Evolutionary conservation across 2,329 filamentous ascomycete genomes (phyloP).

Genomic region (Cytospora paraplurivora): DNA sequence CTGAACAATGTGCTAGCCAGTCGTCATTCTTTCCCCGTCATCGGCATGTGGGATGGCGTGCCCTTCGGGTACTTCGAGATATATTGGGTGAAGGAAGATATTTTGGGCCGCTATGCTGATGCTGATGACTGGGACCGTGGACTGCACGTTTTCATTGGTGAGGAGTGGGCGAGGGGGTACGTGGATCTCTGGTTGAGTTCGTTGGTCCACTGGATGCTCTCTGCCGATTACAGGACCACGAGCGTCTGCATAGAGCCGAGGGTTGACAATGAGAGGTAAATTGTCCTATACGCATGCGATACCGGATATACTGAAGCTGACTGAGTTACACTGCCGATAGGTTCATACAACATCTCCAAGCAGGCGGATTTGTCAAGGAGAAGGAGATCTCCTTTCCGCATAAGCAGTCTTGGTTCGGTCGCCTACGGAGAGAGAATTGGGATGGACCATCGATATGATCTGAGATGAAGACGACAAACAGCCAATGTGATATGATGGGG

Average conservation of each 20-base stretch:
- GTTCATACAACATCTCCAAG: slow-evolving; percentile 69
- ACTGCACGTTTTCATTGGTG: slow-evolving; percentile 84
- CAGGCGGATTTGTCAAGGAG: slow-evolving; percentile 81
- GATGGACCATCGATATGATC: slow-evolving; percentile 63
- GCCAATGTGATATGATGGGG: not conserved
- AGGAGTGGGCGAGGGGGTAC: slow-evolving; percentile 86
- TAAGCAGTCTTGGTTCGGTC: slow-evolving; percentile 88
- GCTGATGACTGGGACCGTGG: slow-evolving; percentile 84
- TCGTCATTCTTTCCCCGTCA: slow-evolving; percentile 82
- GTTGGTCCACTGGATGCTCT: slow-evolving; percentile 82
- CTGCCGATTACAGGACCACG: slow-evolving; percentile 78
- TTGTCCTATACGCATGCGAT: not conserved
- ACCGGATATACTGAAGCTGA: not conserved
- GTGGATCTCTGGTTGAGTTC: slow-evolving; percentile 82
- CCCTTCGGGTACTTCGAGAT: slow-evolving; percentile 98
- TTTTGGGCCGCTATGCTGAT: slow-evolving; percentile 68
- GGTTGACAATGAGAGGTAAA: slow-evolving; percentile 86
- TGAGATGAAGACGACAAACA: too few relatives aligned
- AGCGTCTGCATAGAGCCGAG: slow-evolving; percentile 85
- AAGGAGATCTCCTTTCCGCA: slow-evolving; percentile 85
- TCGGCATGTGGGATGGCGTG: slow-evolving; percentile 91
- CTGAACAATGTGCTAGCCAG: slow-evolving; percentile 65
- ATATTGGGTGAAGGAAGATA: slow-evolving; percentile 97
- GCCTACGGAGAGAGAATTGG: slow-evolving; percentile 79
- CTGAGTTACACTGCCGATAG: slow-evolving; percentile 43